Percentiles rank a stretch among this genome's conserved stretches.
Conservation (phyloP, 2,329 filamentous ascomycete species). For the Cordyceps farinosa region DNA sequence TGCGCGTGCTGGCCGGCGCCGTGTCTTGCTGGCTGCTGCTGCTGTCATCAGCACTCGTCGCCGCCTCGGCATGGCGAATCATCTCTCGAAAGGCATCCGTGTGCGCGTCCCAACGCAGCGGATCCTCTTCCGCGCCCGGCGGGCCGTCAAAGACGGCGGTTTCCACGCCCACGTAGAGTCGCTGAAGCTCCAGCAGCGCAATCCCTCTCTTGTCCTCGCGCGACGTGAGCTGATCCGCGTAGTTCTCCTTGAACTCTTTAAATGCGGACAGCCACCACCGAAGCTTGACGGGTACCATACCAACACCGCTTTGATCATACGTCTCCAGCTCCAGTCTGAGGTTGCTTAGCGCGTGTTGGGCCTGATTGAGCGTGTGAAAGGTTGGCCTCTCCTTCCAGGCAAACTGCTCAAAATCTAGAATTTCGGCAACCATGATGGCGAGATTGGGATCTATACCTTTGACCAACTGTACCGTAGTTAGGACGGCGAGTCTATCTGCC, state of each 20-base stretch:
- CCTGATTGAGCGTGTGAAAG: conserved; percentile 13
- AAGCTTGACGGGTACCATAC: conserved; percentile 8
- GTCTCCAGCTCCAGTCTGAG: conserved; percentile 15
- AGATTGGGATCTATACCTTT: conserved; percentile 7
- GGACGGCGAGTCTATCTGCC: too few relatives aligned
- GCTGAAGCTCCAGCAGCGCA: conserved; percentile 11
- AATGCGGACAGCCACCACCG: conserved; percentile 10
- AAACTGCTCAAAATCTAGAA: conserved; percentile 3
- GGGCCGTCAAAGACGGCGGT: conserved; percentile 2
- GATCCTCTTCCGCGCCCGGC: not conserved
- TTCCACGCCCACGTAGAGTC: conserved; percentile 7
- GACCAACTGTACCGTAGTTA: conserved; percentile 6
- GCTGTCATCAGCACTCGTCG: not conserved
- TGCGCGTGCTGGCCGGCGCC: not conserved
- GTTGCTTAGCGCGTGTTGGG: conserved; percentile 4
- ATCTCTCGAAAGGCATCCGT: conserved; percentile 6
- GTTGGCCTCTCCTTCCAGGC: conserved; percentile 6
- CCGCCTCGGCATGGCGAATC: not conserved
- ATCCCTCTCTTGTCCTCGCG: not conserved
- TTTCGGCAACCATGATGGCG: conserved; percentile 3
- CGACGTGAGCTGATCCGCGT: conserved; percentile 2
- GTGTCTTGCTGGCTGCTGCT: not conserved
- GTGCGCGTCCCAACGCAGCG: conserved; percentile 14
- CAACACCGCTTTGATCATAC: conserved; percentile 6
- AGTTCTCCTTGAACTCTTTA: conserved; percentile 2